These are phyloP conservation scores for Entophlyctis luteolus DNA, from an alignment of 192 early-diverging fungal genomes.

Conservation along the genomic window DNA sequence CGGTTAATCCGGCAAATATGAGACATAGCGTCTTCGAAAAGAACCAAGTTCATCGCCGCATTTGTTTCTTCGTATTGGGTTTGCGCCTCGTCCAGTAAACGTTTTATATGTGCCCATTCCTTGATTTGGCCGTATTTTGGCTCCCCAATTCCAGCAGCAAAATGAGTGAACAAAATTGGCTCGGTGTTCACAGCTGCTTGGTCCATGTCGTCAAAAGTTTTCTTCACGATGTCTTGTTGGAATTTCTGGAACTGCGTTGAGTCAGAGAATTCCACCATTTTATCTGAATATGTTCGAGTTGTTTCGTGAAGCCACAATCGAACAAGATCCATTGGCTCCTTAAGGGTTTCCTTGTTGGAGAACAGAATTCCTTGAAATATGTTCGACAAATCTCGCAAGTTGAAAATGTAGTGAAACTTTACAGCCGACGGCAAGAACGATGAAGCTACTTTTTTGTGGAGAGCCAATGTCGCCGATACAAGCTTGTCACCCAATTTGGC, in stretches of 20 bases:
- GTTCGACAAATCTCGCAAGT: conserved; percentile 57
- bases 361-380: conserved; percentile 65
- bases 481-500: conserved; percentile 55
- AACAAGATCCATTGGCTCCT: conserved; percentile 56
- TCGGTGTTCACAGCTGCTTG: conserved; percentile 51
- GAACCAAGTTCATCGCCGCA: conserved; percentile 60
- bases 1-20: conserved; percentile 64
- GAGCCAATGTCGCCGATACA: conserved; percentile 45
- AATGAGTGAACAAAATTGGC: conserved; percentile 59
- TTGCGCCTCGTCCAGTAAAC: conserved; percentile 59
- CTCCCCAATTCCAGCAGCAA: conserved; percentile 56
- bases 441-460: conserved; percentile 58
- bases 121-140: conserved; percentile 58
- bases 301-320: conserved; percentile 59
- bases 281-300: conserved; percentile 58
- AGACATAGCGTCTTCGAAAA: conserved; percentile 66
- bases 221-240: conserved; percentile 56
- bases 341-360: conserved; percentile 54
- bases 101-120: conserved; percentile 52
- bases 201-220: conserved; percentile 62
- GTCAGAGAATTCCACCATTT: conserved; percentile 55
- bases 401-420: conserved; percentile 69
- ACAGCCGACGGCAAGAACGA: conserved; percentile 60
- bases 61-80: conserved; percentile 62
- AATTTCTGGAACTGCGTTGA: conserved; percentile 46